Conservation (phyloP, 2,329 filamentous ascomycete species). For the Penicillium sp. region DNA sequence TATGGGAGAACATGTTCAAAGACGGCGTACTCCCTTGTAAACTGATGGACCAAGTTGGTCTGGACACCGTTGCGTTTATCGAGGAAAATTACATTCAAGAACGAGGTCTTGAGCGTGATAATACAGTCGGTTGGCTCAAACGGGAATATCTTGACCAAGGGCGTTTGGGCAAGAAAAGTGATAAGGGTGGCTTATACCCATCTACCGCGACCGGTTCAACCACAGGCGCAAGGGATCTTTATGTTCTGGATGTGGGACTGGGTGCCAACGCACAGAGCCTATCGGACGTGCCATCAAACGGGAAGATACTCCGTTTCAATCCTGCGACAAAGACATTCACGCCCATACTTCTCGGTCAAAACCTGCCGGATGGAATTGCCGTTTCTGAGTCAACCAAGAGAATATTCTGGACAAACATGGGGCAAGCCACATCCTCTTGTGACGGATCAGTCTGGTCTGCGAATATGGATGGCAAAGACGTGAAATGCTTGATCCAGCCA, state of each 20-base stretch:
- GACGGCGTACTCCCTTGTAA: neutral
- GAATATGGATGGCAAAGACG: constrained; percentile 51
- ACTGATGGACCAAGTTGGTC: constrained; percentile 50
- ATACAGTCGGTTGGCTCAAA: constrained; percentile 14
- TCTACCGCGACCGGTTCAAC: constrained; percentile 13
- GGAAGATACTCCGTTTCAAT: neutral
- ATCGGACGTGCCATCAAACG: neutral
- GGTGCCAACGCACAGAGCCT: neutral
- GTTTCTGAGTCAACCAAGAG: constrained; percentile 37
- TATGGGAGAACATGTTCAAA: neutral
- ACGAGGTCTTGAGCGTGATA: constrained; percentile 41
- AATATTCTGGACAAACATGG: constrained; percentile 60
- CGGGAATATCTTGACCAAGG: constrained; percentile 52
- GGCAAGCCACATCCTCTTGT: constrained; percentile 37
- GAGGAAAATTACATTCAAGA: constrained; percentile 59
- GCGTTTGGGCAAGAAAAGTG: constrained; percentile 44
- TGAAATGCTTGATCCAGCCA: neutral
- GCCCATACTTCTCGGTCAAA: constrained; percentile 14
- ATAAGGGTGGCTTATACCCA: constrained; percentile 48
- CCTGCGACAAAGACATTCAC: neutral
- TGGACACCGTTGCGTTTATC: constrained; percentile 59
- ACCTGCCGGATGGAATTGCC: constrained; percentile 52
- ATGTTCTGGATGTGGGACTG: neutral
- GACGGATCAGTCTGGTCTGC: constrained; percentile 51
- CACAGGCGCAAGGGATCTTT: neutral